These are phyloP conservation scores for Flaveria bidentis DNA, from an alignment of 129 eudicot genomes.

Conservation along the genomic window DNA sequence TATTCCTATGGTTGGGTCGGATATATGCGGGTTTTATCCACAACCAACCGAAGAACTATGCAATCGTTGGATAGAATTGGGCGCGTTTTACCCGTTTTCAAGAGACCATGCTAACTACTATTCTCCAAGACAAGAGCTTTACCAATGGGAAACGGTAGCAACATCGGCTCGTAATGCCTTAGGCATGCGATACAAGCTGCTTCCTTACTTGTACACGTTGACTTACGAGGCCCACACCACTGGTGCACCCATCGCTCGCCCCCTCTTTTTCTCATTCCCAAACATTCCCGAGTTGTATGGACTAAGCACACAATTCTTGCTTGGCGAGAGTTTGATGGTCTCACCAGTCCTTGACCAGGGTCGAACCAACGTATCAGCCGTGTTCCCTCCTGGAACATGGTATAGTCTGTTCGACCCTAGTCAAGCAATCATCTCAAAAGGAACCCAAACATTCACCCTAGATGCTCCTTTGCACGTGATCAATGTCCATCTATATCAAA, in stretches of 20 bases:
- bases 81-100: conserved; percentile 94
- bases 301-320: conserved; percentile 81
- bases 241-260: conserved; percentile 95
- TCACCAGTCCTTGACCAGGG: conserved; percentile 84
- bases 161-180: conserved; percentile 79
- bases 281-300: conserved; percentile 56
- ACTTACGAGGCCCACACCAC: conserved; percentile 73
- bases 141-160: conserved; percentile 89
- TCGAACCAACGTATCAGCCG: conserved; percentile 60
- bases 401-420: conserved; percentile 72
- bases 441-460: conserved; percentile 44
- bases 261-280: conserved; percentile 83
- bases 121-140: conserved; percentile 93
- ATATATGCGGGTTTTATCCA: conserved; percentile 93
- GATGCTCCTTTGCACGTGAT: conserved; percentile 81
- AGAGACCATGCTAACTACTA: conserved; percentile 88
- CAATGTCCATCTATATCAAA: conserved; percentile 83
- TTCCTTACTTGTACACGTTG: conserved; percentile 81
- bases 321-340: conserved; percentile 81
- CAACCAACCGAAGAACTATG: conserved; percentile 90
- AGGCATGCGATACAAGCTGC: conserved; percentile 91
- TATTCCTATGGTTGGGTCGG: conserved; percentile 97
- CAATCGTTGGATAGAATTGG: conserved; percentile 95
- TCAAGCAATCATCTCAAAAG: conserved; percentile 55
- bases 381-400: conserved; percentile 87